Evolutionary conservation across 345 rosid genomes (phyloP).

Genomic region (Melastoma malabathricum): DNA sequence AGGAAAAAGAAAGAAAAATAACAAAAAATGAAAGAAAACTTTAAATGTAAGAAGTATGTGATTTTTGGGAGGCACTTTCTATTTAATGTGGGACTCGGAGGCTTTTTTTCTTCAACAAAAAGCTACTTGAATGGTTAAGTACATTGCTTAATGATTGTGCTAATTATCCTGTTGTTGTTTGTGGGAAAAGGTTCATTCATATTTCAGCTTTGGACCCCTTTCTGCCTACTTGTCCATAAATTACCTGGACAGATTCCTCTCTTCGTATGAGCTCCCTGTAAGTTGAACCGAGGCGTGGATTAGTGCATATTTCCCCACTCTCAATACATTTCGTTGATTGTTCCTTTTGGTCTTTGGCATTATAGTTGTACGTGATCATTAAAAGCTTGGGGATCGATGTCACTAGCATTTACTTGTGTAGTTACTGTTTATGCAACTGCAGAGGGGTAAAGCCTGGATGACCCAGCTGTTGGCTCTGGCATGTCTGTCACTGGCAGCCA

Average conservation of each 20-base stretch:
- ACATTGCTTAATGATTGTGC: conserved; percentile 1
- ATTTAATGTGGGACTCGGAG: no score
- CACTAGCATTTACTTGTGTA: background rate
- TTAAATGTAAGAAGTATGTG: no score
- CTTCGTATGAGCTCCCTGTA: conserved; percentile 54
- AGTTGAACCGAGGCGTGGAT: conserved; percentile 11
- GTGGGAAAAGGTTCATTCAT: conserved; percentile 40
- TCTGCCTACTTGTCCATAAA: conserved; percentile 44
- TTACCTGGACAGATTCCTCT: conserved; percentile 65
- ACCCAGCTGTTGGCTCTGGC: conserved; percentile 57
- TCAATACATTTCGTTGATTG: no score
- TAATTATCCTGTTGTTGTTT: conserved; percentile 4
- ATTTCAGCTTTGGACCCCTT: conserved; percentile 59
- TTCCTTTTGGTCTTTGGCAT: no score
- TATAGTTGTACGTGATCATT: no score
- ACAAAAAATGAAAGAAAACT: no score
- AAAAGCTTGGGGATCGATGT: background rate
- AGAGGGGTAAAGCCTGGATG: conserved; percentile 66
- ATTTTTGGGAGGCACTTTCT: no score
- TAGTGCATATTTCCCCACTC: no score
- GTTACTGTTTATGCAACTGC: conserved; percentile 3
- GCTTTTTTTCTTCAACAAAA: no score
- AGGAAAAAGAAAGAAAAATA: no score
- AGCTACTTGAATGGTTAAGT: no score
- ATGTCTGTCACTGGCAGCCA: conserved; percentile 62